Percentiles rank a stretch among this genome's conserved stretches.
Conservation (phyloP, 116 monocot species). For the Posidonia oceanica region DNA sequence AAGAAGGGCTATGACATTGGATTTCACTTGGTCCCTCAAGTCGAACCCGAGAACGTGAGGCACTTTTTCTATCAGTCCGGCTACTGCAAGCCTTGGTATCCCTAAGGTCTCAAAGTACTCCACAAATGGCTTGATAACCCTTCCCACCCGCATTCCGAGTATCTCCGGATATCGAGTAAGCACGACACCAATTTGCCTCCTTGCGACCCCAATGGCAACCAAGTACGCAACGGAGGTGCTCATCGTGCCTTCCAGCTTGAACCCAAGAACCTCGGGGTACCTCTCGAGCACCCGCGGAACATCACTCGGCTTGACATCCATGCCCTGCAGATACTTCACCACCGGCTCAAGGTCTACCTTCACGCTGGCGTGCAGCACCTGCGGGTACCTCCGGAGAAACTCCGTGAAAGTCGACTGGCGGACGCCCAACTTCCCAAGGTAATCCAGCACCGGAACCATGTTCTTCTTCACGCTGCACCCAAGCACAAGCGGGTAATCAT, state of each 20-base stretch:
- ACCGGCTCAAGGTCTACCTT: conserved; percentile 74
- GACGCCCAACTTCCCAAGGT: conserved; percentile 68
- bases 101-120: conserved; percentile 60
- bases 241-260: conserved; percentile 95
- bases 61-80: conserved; percentile 56
- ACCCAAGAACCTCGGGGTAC: conserved; percentile 88
- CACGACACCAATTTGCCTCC: conserved; percentile 56
- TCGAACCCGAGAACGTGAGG: conserved; percentile 70
- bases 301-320: conserved; percentile 57
- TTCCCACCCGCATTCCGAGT: conserved; percentile 79
- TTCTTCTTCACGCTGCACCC: conserved; percentile 96
- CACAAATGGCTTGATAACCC: conserved; percentile 77
- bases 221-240: conserved; percentile 93
- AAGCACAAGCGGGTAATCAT: conserved; percentile 73
- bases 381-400: conserved; percentile 70
- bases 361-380: conserved; percentile 88
- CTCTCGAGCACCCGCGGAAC: conserved; percentile 72
- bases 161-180: conserved; percentile 72
- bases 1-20: conserved; percentile 57
- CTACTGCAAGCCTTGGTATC: conserved; percentile 48
- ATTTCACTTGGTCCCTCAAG: conserved; percentile 51
- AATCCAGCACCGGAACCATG: conserved; percentile 90
- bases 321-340: conserved; percentile 71
- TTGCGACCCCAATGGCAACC: conserved; percentile 69
- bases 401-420: conserved; percentile 38